Percentiles rank a stretch among this genome's conserved stretches.
Conservation (phyloP, 805 yeast genomes). For the Limtongozyma cylindracea region DNA sequence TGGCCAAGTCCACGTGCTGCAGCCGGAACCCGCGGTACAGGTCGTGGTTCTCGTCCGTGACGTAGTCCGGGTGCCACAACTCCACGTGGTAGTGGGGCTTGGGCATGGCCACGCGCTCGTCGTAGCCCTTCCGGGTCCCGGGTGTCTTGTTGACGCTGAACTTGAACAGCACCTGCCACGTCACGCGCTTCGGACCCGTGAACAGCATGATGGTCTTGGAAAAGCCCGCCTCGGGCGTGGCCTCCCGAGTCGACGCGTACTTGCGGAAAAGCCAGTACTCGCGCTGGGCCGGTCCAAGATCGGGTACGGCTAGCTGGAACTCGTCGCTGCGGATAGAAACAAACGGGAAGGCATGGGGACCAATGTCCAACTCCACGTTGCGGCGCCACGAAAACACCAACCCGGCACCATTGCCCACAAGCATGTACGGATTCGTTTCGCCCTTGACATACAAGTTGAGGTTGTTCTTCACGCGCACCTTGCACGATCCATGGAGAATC, state of each 20-base stretch:
- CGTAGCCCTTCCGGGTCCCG: not conserved
- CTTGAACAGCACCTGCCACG: no score
- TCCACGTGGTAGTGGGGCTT: no score
- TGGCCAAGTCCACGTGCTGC: conserved; percentile 40
- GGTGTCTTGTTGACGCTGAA: no score
- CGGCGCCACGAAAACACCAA: conserved; percentile 40
- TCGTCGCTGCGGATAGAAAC: no score
- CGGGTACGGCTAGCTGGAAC: conserved; percentile 32
- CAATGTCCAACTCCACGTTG: conserved; percentile 19
- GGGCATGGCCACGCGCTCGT: no score
- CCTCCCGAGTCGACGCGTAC: no score
- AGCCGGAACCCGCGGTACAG: conserved; percentile 65
- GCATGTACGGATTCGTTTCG: conserved; percentile 28
- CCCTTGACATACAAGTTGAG: conserved; percentile 40
- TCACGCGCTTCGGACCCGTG: no score
- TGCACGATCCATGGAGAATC: conserved; percentile 24
- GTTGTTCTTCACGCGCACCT: conserved; percentile 20
- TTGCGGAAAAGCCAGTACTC: no score
- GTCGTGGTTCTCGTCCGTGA: conserved; percentile 17
- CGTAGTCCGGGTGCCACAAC: no score
- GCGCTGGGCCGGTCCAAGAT: no score
- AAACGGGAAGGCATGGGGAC: no score
- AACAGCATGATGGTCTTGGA: conserved; percentile 2
- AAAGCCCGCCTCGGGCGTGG: no score
- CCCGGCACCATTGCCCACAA: conserved; percentile 34